Evolutionary conservation across 139 green algal species (phyloP), one percentile per base, ranked within the genome.

Genomic region (Asterochloris sp.): DNA sequence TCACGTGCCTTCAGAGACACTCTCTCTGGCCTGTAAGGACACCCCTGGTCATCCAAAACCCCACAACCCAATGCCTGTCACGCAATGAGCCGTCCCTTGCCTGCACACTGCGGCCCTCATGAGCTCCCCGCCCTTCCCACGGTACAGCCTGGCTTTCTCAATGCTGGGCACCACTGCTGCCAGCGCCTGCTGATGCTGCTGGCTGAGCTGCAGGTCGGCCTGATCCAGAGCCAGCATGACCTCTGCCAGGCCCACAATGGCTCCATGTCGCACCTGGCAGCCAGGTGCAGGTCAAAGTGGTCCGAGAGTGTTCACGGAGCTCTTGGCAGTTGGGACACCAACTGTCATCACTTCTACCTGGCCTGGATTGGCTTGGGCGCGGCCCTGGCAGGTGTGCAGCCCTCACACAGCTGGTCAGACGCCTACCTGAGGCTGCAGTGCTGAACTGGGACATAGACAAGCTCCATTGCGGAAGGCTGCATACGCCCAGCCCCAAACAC

Each of bases 61-160:
- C 21, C n/a, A 10, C 71, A 76, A 26, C 29, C 29, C n/a, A 10
- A 24, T 76, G 38, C 38, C 38, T 54, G 2, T 6, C 6, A 6
- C 2, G 6, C 38, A 54, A 54, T 2, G 4, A 54, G 38, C 38
- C 38, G n/a, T 12, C 27, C 94, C 86, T 27, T 93, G 84, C 62
- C 86, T 82, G 82, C 90, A 94, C 21, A 95, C 89, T 8, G 93
- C 95, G 26, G 86, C 86, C 12, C 96, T 90, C 94, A 98, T 98
- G 14, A 95, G 78, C 86, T 98, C 95, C 0, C 96, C 95, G 66
- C 96, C 96, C 83, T 97, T 97, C 61, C 96, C 96, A 1, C 91
- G 88, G 83, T 94, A 96, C 83, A 98, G 86, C 24, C 89, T 84
- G 16, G 87, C 88, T 62, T 90, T 90, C 78, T 96, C 91, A 6